These are phyloP conservation scores for Xylariaceae sp. DNA, from an alignment of 2,329 filamentous ascomycete genomes.

Conservation along the genomic window DNA sequence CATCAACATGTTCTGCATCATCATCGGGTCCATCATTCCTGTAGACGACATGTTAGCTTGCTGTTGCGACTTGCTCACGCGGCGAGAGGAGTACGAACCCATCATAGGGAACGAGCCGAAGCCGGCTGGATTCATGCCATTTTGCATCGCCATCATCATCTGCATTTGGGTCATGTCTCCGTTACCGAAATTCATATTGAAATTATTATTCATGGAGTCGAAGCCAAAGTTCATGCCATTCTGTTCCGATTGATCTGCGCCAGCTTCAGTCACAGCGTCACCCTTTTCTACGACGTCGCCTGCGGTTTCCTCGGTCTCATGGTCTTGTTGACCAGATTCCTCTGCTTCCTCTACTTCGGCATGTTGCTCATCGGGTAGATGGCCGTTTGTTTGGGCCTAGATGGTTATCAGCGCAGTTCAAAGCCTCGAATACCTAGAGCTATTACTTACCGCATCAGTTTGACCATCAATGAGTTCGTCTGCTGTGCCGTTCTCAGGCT, in stretches of 20 bases:
- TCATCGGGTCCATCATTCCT: constrained; percentile 84
- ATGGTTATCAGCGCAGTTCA: constrained; percentile 8
- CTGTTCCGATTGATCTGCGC: constrained; percentile 31
- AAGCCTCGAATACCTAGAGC: not conserved
- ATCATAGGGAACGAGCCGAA: constrained; percentile 70
- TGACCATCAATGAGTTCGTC: constrained; percentile 3
- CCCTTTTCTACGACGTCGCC: constrained; percentile 28
- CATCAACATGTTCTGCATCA: constrained; percentile 73
- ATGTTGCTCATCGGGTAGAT: constrained; percentile 14
- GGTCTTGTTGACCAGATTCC: constrained; percentile 14
- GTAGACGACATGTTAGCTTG: constrained; percentile 28
- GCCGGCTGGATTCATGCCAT: constrained; percentile 53
- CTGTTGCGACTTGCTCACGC: constrained; percentile 12
- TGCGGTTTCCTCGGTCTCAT: constrained; percentile 11
- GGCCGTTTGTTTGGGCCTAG: constrained; percentile 10
- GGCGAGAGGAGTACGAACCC: constrained; percentile 50
- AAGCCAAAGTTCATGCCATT: constrained; percentile 30
- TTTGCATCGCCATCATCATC: constrained; percentile 73
- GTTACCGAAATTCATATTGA: constrained; percentile 57
- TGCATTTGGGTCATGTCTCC: constrained; percentile 73
- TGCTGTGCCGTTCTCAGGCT: not conserved
- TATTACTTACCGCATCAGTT: constrained; percentile 9
- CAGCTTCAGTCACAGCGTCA: constrained; percentile 28
- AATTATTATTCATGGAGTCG: constrained; percentile 43
- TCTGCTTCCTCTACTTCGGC: constrained; percentile 17